Evolutionary conservation across 352 stramenopile species (phyloP), one percentile per base, ranked within the genome.

Genomic region (Phytopythium chamaehyphon): DNA sequence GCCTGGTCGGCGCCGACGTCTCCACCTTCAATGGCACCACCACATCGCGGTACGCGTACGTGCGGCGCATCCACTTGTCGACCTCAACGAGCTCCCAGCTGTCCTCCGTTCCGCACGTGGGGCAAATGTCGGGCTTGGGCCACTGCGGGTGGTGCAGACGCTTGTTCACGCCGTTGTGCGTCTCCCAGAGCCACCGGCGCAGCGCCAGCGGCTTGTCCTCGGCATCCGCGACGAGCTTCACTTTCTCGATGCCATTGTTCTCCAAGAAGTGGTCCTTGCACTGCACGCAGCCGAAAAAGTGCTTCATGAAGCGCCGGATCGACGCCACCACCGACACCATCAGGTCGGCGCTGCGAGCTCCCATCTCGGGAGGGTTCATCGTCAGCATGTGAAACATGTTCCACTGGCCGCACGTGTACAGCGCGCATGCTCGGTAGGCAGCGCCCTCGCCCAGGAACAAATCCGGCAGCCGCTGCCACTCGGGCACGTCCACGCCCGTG

Each of bases 311-410:
- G 18, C 82, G 82, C 15, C 82, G 82, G 36, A 90, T 90, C 7
- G 79, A 81, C 47, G 74, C 79, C 18, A 84, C 72, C 14, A 93
- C 79, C 39, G 73, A 79, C 11, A 90, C 73, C 51, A 88, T 58
- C 6, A 88, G 60, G 47, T 90, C 75, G 38, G 56, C 57, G 16
- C 47, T 74, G 18, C 73, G 73, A 11, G 59, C 40, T 1, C 57
- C 64, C 1, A 53, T 64, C 55, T 76, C 70, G 2, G 61, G 63
- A 9, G 75, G 79, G 47, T 88, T 89, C 61, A 93, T 71, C 16
- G 76, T 90, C 50, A 93, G 57, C 79, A 93, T 86, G 69, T 93
- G 82, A 62, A 93, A 93, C 75, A 93, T 88, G 40, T 73, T 93
- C 82, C 82, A 93, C 62, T 93, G 82, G 1, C 82, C 82, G 46